These are phyloP conservation scores for Aspergillus piperis DNA, from an alignment of 2,329 filamentous ascomycete species.

Conservation along the genomic window DNA sequence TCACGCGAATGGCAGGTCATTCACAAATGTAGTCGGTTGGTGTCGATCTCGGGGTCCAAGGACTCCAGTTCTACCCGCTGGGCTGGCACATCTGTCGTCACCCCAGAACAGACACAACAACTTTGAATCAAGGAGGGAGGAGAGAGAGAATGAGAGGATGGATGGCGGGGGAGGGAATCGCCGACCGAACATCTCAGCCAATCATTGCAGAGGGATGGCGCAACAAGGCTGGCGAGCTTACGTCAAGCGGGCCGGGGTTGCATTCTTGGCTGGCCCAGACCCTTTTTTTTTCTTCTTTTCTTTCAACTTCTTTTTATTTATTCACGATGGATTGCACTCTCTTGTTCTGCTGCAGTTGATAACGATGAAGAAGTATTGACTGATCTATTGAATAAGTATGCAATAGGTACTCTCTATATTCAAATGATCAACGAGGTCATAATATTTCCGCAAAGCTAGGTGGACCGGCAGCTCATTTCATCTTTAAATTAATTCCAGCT, in stretches of 20 bases:
- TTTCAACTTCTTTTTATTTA: neutral
- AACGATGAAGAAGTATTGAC: too few relatives aligned
- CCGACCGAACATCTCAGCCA: constrained; percentile 10
- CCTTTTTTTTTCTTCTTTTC: neutral
- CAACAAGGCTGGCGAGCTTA: constrained; percentile 21
- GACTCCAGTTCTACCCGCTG: too few relatives aligned
- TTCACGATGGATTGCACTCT: neutral
- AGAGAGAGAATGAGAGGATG: neutral
- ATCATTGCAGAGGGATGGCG: constrained; percentile 6
- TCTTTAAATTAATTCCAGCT: neutral
- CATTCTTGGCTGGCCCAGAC: constrained; percentile 7
- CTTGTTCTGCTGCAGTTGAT: too few relatives aligned
- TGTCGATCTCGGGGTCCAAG: too few relatives aligned
- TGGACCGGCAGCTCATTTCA: neutral
- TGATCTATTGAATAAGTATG: too few relatives aligned
- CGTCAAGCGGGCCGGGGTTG: constrained; percentile 20
- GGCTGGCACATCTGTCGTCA: too few relatives aligned
- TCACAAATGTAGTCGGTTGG: too few relatives aligned
- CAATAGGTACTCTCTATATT: too few relatives aligned
- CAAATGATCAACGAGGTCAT: too few relatives aligned
- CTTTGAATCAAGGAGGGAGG: neutral
- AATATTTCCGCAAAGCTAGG: too few relatives aligned
- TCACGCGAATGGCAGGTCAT: too few relatives aligned
- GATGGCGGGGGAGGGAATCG: neutral
- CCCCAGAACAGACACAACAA: too few relatives aligned